phyloP scores from a whole-genome alignment of 768 basidiomycete genomes.

The Phanerodontia chrysosporium region DNA sequence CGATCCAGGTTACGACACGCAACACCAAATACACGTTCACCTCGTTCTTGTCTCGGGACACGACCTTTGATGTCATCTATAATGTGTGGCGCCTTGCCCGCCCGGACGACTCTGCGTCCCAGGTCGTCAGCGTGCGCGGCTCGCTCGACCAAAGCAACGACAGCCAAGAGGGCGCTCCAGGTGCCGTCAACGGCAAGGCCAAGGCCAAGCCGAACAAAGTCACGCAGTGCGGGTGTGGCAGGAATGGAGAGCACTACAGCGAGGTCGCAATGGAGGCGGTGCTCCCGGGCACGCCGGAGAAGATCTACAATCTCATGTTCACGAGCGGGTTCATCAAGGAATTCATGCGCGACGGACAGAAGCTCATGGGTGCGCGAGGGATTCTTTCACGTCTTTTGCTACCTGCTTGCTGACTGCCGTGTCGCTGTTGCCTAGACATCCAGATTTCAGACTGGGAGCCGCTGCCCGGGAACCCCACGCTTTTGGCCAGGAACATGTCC shows the following conservation, averaged over 20 bases:
- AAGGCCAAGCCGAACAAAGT: constrained; percentile 39
- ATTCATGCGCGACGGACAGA: constrained; percentile 88
- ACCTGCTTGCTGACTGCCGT: background rate
- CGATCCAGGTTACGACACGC: constrained; percentile 83
- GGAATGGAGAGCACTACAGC: constrained; percentile 60
- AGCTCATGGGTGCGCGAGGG: constrained; percentile 65
- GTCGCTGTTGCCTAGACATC: constrained; percentile 53
- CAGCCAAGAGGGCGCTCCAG: constrained; percentile 8
- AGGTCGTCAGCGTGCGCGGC: constrained; percentile 16
- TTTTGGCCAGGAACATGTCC: constrained; percentile 85
- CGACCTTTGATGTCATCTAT: constrained; percentile 91
- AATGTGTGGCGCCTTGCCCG: constrained; percentile 94
- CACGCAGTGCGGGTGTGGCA: constrained; percentile 73
- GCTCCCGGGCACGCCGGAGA: constrained; percentile 89
- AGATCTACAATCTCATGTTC: constrained; percentile 94
- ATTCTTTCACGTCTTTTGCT: background rate
- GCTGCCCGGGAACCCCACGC: constrained; percentile 49
- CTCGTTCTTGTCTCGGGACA: constrained; percentile 94
- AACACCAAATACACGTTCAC: constrained; percentile 90
- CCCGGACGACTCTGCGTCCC: constrained; percentile 47
- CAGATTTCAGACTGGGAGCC: constrained; percentile 97
- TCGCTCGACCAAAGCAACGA: constrained; percentile 21
- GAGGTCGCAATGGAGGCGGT: constrained; percentile 76
- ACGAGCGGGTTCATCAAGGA: constrained; percentile 94
- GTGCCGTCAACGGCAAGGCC: constrained; percentile 10